Conservation (phyloP, 139 green algal genomes). For the Desmodesmus armatus region DNA sequence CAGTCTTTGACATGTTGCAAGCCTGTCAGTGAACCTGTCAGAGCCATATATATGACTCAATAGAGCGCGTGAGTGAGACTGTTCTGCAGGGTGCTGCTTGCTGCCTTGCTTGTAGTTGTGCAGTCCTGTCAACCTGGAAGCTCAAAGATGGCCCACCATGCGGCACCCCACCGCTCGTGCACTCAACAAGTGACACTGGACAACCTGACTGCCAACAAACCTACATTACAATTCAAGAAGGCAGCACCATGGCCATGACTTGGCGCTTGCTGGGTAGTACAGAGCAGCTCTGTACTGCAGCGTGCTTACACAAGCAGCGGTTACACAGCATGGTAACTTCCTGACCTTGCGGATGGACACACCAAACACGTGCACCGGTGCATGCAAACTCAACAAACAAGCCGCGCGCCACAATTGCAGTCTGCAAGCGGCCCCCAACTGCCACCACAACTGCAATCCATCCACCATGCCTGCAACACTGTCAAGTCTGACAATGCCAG, state of each 20-base stretch:
- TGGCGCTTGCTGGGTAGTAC: background rate
- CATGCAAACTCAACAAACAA: background rate
- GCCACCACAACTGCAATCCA: background rate
- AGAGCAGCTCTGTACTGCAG: background rate
- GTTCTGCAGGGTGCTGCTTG: background rate
- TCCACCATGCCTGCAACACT: background rate
- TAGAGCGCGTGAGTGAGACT: background rate
- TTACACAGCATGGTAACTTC: background rate
- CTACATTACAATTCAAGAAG: background rate
- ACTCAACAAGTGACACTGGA: background rate
- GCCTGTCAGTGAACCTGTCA: too few relatives aligned
- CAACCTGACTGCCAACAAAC: background rate
- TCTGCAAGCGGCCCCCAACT: background rate
- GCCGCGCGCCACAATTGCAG: background rate
- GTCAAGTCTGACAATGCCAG: background rate
- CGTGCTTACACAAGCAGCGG: background rate
- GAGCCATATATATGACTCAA: too few relatives aligned
- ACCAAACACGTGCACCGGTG: background rate
- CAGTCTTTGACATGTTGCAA: too few relatives aligned
- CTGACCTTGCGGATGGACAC: background rate
- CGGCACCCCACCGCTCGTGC: background rate
- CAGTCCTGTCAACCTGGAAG: background rate
- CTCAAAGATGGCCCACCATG: background rate
- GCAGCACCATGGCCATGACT: background rate
- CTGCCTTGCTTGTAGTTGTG: background rate